A percentile compares a stretch with the other conserved stretches of the same genome.
Evolutionary conservation across 495 filamentous ascomycete genomes (phyloP).

Genomic region (Geopyxis carbonaria): DNA sequence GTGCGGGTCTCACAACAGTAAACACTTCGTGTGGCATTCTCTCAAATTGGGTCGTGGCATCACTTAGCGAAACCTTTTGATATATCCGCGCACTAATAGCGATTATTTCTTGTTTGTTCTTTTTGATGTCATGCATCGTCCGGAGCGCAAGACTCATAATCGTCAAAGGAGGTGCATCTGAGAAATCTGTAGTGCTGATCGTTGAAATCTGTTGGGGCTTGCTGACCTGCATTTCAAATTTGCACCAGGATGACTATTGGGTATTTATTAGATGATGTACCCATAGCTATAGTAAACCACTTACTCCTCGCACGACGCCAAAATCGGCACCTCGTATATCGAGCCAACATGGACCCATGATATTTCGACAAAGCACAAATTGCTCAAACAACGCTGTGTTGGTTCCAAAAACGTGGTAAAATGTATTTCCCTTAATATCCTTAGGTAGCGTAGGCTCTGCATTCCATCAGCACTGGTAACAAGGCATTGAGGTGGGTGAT

Average conservation of each 20-base stretch:
- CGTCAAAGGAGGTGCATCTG: slow-evolving; percentile 72
- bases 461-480: slow-evolving; percentile 4
- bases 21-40: slow-evolving; percentile 78
- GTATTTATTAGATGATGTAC: slow-evolving; percentile 3
- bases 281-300: neutral
- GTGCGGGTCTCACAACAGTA: slow-evolving; percentile 71
- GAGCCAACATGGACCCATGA: slow-evolving; percentile 97
- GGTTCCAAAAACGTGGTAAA: slow-evolving; percentile 84
- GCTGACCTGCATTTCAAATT: slow-evolving; percentile 67
- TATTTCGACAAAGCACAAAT: slow-evolving; percentile 93
- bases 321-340: slow-evolving; percentile 74
- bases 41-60: slow-evolving; percentile 65
- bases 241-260: slow-evolving; percentile 66
- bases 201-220: slow-evolving; percentile 56
- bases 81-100: slow-evolving; percentile 81
- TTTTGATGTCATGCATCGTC: slow-evolving; percentile 73
- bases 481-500: neutral
- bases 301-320: slow-evolving; percentile 53
- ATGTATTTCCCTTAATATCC: slow-evolving; percentile 66
- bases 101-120: slow-evolving; percentile 92
- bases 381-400: slow-evolving; percentile 93
- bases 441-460: slow-evolving; percentile 44
- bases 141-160: slow-evolving; percentile 86
- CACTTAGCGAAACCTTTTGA: slow-evolving; percentile 68
- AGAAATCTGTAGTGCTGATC: slow-evolving; percentile 54